Evolutionary conservation across 768 basidiomycete genomes (phyloP).

Genomic region (Boletales sp.): DNA sequence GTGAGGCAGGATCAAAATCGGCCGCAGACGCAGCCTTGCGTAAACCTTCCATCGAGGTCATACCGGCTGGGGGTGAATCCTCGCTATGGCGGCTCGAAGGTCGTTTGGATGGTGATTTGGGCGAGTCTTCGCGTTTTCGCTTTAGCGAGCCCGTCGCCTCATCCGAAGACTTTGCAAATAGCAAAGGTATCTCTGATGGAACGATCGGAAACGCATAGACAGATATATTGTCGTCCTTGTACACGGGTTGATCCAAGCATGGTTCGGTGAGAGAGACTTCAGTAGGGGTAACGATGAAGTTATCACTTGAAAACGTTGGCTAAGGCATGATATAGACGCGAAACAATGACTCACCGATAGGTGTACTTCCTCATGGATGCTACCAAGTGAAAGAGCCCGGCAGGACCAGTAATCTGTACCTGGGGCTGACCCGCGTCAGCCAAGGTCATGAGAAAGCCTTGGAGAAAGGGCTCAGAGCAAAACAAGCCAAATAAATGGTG

Average conservation of each 20-base stretch:
- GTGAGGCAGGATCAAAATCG: slow-evolving; percentile 26
- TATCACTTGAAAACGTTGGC: slow-evolving; percentile 37
- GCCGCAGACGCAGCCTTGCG: slow-evolving; percentile 20
- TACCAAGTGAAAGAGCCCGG: slow-evolving; percentile 64
- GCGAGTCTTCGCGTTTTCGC: slow-evolving; percentile 43
- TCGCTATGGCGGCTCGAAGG: not conserved
- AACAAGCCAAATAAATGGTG: not conserved
- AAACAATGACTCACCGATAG: slow-evolving; percentile 45
- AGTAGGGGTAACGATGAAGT: slow-evolving; percentile 42
- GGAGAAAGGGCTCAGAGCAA: not conserved
- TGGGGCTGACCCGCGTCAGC: slow-evolving; percentile 64
- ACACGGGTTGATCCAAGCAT: slow-evolving; percentile 40
- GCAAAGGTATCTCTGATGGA: slow-evolving; percentile 7
- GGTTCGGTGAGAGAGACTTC: slow-evolving; percentile 37
- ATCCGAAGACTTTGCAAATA: not conserved
- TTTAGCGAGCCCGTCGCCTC: slow-evolving; percentile 23
- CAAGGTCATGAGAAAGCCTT: slow-evolving; percentile 76
- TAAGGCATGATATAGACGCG: not conserved
- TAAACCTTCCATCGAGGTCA: slow-evolving; percentile 6
- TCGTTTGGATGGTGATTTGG: slow-evolving; percentile 37
- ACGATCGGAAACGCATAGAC: slow-evolving; percentile 61
- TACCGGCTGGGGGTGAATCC: not conserved
- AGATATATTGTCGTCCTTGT: slow-evolving; percentile 58
- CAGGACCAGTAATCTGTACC: slow-evolving; percentile 67
- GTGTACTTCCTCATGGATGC: slow-evolving; percentile 69